Percentiles rank a stretch among this genome's conserved stretches.
Evolutionary conservation across 1,284 basidiomycete genomes (phyloP).

Genomic region (Ganoderma meredithae): DNA sequence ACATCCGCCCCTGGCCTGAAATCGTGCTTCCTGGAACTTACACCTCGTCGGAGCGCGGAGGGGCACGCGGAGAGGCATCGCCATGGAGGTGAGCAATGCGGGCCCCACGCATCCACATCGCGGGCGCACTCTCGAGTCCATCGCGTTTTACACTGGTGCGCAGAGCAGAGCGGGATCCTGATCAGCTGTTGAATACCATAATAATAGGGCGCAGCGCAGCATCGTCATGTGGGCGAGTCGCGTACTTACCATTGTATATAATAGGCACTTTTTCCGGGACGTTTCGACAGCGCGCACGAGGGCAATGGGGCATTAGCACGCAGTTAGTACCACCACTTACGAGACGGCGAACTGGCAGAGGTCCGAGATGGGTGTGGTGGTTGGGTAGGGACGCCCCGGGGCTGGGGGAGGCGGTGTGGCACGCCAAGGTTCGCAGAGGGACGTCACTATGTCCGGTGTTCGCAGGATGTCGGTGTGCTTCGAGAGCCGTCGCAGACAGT

Average conservation of each 20-base stretch:
- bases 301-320: not conserved
- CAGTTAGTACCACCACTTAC: not conserved
- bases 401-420: not conserved
- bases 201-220: not conserved
- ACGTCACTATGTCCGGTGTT: not conserved
- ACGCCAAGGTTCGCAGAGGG: not conserved
- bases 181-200: not conserved
- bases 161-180: not conserved
- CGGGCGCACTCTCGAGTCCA: not conserved
- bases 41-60: conserved; percentile 4
- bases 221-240: not conserved
- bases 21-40: not conserved
- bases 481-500: conserved; percentile 4
- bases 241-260: not conserved
- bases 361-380: too few species aligned
- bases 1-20: not conserved
- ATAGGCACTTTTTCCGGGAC: not conserved
- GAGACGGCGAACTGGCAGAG: not conserved
- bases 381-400: conserved; percentile 11
- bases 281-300: not conserved
- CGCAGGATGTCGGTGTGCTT: not conserved
- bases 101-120: not conserved
- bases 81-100: not conserved
- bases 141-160: conserved; percentile 5
- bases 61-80: not conserved